A percentile compares a stretch with the other conserved stretches of the same genome.
Conservation (phyloP, 768 basidiomycete species). For the Candolleomyces eurysporus region DNA sequence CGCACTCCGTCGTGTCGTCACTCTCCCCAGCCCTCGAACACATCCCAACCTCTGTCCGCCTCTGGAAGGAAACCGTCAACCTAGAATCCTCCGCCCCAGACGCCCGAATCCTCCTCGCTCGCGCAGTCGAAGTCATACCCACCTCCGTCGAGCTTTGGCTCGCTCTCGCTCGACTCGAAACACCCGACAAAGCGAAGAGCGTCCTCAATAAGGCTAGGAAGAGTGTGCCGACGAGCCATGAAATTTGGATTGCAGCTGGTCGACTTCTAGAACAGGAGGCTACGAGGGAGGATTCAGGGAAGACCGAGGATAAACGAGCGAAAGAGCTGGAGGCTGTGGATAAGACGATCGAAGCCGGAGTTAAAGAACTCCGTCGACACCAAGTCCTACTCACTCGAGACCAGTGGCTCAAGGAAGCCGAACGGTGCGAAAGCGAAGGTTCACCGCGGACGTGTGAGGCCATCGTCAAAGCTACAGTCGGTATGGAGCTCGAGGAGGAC, state of each 20-base stretch:
- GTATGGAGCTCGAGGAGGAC: constrained; percentile 86
- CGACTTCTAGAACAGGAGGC: no score
- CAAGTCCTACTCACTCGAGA: constrained; percentile 87
- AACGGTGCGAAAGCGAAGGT: constrained; percentile 84
- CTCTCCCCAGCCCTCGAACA: constrained; percentile 77
- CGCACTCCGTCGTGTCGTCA: not conserved
- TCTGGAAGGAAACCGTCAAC: constrained; percentile 98
- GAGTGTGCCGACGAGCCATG: no score
- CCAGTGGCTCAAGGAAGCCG: constrained; percentile 96
- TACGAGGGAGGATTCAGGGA: no score
- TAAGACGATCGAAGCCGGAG: constrained; percentile 84
- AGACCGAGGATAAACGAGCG: constrained; percentile 16
- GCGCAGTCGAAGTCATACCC: not conserved
- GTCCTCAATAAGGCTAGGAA: no score
- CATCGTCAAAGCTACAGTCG: constrained; percentile 91
- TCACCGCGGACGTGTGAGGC: constrained; percentile 87
- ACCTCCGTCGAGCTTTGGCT: not conserved
- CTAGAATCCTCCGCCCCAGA: constrained; percentile 91
- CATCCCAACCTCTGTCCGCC: constrained; percentile 90
- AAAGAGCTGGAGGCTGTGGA: constrained; percentile 78
- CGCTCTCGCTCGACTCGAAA: no score
- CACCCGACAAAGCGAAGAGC: no score
- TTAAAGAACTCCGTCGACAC: constrained; percentile 75
- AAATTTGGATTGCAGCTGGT: no score
- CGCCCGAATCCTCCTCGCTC: constrained; percentile 56